Conservation (phyloP, 2,329 filamentous ascomycete genomes). For the Fusarium sulawesiense region DNA sequence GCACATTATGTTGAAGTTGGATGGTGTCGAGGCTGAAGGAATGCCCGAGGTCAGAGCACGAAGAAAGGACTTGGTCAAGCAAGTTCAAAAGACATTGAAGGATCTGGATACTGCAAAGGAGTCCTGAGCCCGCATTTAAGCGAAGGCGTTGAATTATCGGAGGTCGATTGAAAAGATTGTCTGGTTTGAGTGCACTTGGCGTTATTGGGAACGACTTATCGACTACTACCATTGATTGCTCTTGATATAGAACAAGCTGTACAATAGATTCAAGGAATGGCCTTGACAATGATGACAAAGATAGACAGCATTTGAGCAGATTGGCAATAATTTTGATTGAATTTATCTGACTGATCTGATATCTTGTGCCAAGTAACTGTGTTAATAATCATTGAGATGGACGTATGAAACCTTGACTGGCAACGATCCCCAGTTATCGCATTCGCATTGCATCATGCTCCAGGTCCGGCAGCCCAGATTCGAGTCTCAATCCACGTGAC, state of each 20-base stretch:
- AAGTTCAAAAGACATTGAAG: conserved; percentile 75
- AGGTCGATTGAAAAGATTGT: conserved; percentile 29
- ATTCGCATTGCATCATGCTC: background rate
- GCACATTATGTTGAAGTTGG: conserved; percentile 80
- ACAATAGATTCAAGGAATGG: conserved; percentile 44
- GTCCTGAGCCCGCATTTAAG: conserved; percentile 20
- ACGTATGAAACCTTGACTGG: background rate
- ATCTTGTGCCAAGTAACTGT: background rate
- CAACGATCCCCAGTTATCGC: background rate
- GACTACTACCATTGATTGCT: conserved; percentile 26
- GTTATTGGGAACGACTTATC: conserved; percentile 37
- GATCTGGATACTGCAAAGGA: conserved; percentile 66
- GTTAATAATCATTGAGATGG: conserved; percentile 7
- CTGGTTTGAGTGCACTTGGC: conserved; percentile 37
- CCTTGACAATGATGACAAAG: conserved; percentile 42
- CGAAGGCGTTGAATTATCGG: conserved; percentile 15
- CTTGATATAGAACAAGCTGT: conserved; percentile 46
- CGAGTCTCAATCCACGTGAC: conserved; percentile 27
- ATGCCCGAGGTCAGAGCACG: conserved; percentile 71
- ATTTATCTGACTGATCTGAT: background rate
- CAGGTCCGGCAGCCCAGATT: background rate
- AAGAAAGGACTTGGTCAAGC: conserved; percentile 78
- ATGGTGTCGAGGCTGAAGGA: conserved; percentile 79
- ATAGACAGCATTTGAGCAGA: conserved; percentile 42
- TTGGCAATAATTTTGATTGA: conserved; percentile 22